Percentiles rank a stretch among this genome's conserved stretches.
These are phyloP conservation scores for Trametes villosa DNA, from an alignment of 768 basidiomycete species.

Conservation along the genomic window DNA sequence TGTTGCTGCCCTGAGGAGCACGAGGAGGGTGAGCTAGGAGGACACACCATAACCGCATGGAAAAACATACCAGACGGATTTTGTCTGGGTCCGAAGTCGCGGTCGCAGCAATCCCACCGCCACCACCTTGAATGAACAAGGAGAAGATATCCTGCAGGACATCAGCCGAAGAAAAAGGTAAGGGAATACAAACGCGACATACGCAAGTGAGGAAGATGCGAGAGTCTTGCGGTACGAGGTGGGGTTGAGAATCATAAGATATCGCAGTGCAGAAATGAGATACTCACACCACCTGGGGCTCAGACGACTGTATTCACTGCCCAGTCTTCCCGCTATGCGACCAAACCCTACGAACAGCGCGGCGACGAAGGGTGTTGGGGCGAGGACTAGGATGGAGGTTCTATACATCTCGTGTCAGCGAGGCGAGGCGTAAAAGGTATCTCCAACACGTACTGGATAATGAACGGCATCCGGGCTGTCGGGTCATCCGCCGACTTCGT, in stretches of 20 bases:
- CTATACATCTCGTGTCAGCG: slow-evolving; percentile 30
- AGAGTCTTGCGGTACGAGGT: slow-evolving; percentile 26
- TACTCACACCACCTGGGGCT: slow-evolving; percentile 35
- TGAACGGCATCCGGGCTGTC: slow-evolving; percentile 6
- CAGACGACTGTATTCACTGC: slow-evolving; percentile 55
- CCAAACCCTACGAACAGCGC: slow-evolving; percentile 60
- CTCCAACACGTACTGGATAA: slow-evolving; percentile 20
- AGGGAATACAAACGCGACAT: slow-evolving; percentile 2
- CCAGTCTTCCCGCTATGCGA: slow-evolving; percentile 47
- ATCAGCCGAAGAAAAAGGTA: neutral
- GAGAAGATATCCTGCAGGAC: slow-evolving; percentile 40
- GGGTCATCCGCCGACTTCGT: slow-evolving; percentile 18
- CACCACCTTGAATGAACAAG: slow-evolving; percentile 44
- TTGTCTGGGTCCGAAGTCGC: slow-evolving; percentile 21
- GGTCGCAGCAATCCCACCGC: slow-evolving; percentile 38
- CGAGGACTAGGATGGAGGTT: slow-evolving; percentile 18
- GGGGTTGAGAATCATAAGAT: neutral
- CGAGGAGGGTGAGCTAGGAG: neutral
- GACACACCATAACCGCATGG: neutral
- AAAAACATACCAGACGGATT: slow-evolving; percentile 13
- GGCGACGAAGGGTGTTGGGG: slow-evolving; percentile 59
- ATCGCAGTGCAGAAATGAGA: neutral
- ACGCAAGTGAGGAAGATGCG: slow-evolving; percentile 36
- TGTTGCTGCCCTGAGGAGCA: slow-evolving; percentile 30
- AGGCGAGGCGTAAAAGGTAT: neutral